Percentiles rank a stretch among this genome's conserved stretches.
phyloP scores from a whole-genome alignment of 331 rosid species.

The Malus hybrid region DNA sequence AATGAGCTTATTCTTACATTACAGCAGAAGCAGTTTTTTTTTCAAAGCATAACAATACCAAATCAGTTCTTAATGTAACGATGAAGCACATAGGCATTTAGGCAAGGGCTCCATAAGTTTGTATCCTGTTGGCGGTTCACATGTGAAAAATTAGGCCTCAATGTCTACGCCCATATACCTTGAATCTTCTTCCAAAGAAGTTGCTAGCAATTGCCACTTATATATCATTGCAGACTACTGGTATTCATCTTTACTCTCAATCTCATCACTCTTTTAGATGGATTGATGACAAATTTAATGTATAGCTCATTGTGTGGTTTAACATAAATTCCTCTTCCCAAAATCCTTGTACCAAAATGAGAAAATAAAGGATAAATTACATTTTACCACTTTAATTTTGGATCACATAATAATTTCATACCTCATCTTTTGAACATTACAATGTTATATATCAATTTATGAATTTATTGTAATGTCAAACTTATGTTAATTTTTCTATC shows the following conservation, averaged over 20 bases:
- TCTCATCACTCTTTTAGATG: too few relatives aligned
- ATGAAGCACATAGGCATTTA: not conserved
- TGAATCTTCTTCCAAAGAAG: not conserved
- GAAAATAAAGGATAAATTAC: too few relatives aligned
- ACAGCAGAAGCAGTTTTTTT: too few relatives aligned
- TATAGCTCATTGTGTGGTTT: not conserved
- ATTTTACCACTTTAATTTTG: too few relatives aligned
- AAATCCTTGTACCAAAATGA: not conserved
- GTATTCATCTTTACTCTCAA: too few relatives aligned
- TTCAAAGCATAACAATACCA: too few relatives aligned
- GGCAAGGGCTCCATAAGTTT: not conserved
- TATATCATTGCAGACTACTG: too few relatives aligned
- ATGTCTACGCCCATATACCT: not conserved
- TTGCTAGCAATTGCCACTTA: not conserved
- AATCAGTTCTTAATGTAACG: not conserved
- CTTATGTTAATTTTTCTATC: rapidly evolving
- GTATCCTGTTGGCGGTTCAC: not conserved
- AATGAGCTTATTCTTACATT: too few relatives aligned
- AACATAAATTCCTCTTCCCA: rapidly evolving
- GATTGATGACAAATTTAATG: too few relatives aligned
- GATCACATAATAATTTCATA: too few relatives aligned
- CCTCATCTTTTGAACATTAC: too few relatives aligned
- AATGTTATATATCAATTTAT: too few relatives aligned
- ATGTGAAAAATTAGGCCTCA: not conserved
- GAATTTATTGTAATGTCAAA: rapidly evolving